Conservation (phyloP, 176 grass and related monocot genomes). For the Bonia amplexicaulis region DNA sequence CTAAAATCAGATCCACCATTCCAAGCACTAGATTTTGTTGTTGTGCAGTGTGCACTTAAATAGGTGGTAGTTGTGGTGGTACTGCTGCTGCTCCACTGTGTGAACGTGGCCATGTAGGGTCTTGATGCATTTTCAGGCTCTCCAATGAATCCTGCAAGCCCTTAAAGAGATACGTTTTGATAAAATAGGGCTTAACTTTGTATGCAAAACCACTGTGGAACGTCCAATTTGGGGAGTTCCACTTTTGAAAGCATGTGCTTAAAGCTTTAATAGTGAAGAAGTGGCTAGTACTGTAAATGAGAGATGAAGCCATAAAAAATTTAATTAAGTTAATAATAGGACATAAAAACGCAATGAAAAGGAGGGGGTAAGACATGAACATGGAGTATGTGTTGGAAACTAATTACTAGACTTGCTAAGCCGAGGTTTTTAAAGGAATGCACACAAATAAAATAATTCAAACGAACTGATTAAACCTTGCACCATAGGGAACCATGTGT, state of each 20-base stretch:
- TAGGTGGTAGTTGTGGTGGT: not conserved
- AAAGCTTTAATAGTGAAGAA: not conserved
- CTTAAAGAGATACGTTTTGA: not conserved
- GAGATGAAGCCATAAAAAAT: not conserved
- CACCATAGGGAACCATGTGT: not conserved
- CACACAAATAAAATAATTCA: constrained; percentile 2
- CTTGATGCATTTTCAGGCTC: not conserved
- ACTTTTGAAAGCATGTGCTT: not conserved
- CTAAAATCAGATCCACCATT: not conserved
- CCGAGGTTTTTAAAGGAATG: not conserved
- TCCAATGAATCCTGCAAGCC: not conserved
- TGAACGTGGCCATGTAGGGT: not conserved
- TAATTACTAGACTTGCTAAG: constrained; percentile 1
- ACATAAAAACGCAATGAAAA: not conserved
- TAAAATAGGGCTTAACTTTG: not conserved
- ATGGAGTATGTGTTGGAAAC: constrained; percentile 13
- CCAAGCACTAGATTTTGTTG: not conserved
- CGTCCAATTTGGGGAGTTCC: not conserved
- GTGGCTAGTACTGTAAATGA: not conserved
- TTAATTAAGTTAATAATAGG: not conserved
- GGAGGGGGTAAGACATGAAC: not conserved
- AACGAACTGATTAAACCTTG: not conserved
- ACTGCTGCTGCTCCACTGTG: not conserved
- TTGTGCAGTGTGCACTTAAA: not conserved
- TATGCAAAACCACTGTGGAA: not conserved